Evolutionary conservation across 2,329 filamentous ascomycete species (phyloP), one percentile per base, ranked within the genome.

Genomic region (Bipolaris cookei): DNA sequence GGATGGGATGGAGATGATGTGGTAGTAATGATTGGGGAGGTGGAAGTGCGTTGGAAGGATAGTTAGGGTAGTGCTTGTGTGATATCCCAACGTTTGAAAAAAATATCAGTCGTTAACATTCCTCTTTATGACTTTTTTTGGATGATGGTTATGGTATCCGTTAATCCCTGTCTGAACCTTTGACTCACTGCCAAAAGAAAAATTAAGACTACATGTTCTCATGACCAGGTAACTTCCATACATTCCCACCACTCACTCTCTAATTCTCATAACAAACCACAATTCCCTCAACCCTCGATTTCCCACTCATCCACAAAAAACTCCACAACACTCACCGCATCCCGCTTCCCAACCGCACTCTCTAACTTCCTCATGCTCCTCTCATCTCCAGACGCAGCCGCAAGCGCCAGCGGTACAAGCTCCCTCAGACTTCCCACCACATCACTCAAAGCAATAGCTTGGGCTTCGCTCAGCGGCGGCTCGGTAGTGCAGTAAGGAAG

Each of bases 271-370:
- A 3, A 11, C 8, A 23, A 16, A 11, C 1, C 8, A 14, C 5
- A n/a, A 3, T 30, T 7, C 14, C 10, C n/a, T 61, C 20, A 61
- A 1, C 59, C 59, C 23, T 65, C 56, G 13, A 71, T 39, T 52
- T 71, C 68, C 63, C 67, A 76, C 58, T 77, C 74, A 2, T 71
- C 69, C 6, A 23, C 44, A 44, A 72, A 77, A 57, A 77, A 77
- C 16, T 74, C 70, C 1, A 66, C 58, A 34, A 77, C 59, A 13
- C 62, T 59, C 6, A 28, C 21, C 14, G 69, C 62, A 23, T 43
- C 59, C 25, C 65, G 57, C 8, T 7, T 25, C 0, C 72, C 75
- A 20, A 77, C 53, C 6, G 68, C 64, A 8, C 34, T 25, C 39
- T 63, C 59, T n/a, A 76, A 41, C 35, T 18, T 62, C 21, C 43